Evolutionary conservation across 306 rosid species (phyloP).

Genomic region (Quercus variabilis): DNA sequence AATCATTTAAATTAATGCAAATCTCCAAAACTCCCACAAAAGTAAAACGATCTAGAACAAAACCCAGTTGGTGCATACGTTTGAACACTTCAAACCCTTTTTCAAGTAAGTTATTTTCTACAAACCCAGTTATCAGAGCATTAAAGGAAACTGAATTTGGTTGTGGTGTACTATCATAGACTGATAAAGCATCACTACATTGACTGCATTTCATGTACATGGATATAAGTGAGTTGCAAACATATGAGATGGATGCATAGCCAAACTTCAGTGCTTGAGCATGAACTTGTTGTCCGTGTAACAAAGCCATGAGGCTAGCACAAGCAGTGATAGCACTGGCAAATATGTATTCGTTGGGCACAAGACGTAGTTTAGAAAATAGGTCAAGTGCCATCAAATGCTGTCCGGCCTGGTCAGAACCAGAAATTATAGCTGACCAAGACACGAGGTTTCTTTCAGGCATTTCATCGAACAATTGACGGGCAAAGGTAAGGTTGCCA

Average conservation of each 20-base stretch:
- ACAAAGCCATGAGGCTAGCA: constrained; percentile 22
- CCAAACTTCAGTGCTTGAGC: constrained; percentile 33
- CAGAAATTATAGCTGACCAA: constrained; percentile 43
- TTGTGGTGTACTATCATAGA: constrained; percentile 13
- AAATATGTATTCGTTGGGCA: constrained; percentile 30
- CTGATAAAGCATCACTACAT: constrained; percentile 33
- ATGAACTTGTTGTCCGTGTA: constrained; percentile 35
- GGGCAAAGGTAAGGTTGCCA: constrained; percentile 16
- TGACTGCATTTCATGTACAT: constrained; percentile 44
- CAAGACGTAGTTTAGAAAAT: constrained; percentile 27
- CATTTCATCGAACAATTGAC: constrained; percentile 35
- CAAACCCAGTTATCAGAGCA: constrained; percentile 35
- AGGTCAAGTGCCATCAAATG: constrained; percentile 32
- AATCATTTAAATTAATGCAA: constrained; percentile 22
- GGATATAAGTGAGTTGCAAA: constrained; percentile 40
- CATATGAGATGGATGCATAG: constrained; percentile 33
- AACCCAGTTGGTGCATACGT: constrained; percentile 24
- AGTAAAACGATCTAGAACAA: constrained; percentile 37
- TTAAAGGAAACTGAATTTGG: constrained; percentile 36
- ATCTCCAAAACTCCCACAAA: constrained; percentile 26
- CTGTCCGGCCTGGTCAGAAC: constrained; percentile 36
- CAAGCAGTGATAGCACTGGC: constrained; percentile 36
- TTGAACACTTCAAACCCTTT: constrained; percentile 37
- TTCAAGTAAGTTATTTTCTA: constrained; percentile 29
- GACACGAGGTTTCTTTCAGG: constrained; percentile 30